Conservation (phyloP, 164 flowering plant genomes). For the Umbellularia californica region DNA sequence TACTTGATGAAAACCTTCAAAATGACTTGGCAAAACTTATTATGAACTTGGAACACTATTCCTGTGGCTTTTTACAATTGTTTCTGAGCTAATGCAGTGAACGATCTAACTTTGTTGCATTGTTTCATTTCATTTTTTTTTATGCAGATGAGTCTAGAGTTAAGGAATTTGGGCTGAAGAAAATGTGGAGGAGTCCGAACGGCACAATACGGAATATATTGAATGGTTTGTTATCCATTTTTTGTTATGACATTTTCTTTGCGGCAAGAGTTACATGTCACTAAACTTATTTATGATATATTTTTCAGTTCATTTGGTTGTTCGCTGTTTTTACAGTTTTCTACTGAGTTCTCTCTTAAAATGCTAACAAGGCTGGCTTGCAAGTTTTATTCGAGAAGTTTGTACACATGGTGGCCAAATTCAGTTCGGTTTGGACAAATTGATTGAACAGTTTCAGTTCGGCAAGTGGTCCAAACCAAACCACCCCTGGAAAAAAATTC, state of each 20-base stretch:
- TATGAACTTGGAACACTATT: too few species aligned
- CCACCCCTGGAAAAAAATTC: too few species aligned
- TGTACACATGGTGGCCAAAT: too few species aligned
- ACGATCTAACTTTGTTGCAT: constrained; percentile 2
- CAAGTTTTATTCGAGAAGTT: too few species aligned
- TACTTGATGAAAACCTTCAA: background rate
- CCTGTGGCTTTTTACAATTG: background rate
- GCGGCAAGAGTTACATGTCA: background rate
- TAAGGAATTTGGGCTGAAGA: constrained; percentile 82
- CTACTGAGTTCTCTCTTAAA: too few species aligned
- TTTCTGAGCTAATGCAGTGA: background rate
- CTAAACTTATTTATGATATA: background rate
- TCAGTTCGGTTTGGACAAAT: too few species aligned
- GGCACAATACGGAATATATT: constrained; percentile 90
- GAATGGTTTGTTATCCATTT: constrained; percentile 49
- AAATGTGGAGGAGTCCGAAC: constrained; percentile 96
- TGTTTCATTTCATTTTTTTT: constrained; percentile 1
- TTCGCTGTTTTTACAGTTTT: background rate
- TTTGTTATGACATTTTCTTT: background rate
- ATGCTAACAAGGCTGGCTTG: too few species aligned
- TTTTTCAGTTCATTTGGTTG: background rate
- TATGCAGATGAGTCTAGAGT: constrained; percentile 81
- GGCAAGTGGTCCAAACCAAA: too few species aligned
- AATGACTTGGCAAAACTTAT: background rate
- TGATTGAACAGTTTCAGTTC: too few species aligned